Base-by-base conservation (phyloP, 495 filamentous ascomycete genomes). In the Wilcoxina mikolae region DNA sequence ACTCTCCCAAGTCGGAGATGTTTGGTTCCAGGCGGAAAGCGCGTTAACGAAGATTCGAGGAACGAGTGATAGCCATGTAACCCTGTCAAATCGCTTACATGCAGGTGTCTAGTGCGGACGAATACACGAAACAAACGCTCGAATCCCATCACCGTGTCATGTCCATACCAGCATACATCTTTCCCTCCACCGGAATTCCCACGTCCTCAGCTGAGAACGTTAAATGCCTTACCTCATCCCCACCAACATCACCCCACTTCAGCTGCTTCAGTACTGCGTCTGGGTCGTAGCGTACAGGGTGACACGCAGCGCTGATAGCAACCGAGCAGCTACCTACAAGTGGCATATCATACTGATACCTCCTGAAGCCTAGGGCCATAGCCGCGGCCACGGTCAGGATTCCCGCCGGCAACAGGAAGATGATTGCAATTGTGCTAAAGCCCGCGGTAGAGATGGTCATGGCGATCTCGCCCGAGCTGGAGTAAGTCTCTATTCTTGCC, bases 281-380 rank as follows among this genome's bases (percentile, higher is more conserved):
- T 46, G 15, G 3, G 12, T 39, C 35, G 15, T 39, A 12, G 12
- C 1, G 15, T 39, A 15, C n/a, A 17, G 43, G 43, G 38, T 59
- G 57, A 31, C 44, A 57, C 11, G 54, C 57, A 9, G 57, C 57
- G 10, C 44, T 51, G 28, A 59, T 59, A 18, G 54, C 53, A 18
- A 28, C 25, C 5, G 57, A 60, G n/a, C 43, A 59, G 24, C 45
- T 52, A 10, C 45, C 46, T 9, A 35, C 39, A 4, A 55, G 26
- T 10, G 53, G 44, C 12, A 42, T 59, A 20, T 18, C 39, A 1
- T 45, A 24, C 3, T 25, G 22, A 27, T 33, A 33, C 15, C 22
- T 50, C n/a, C 47, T 3, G 1, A 27, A 7, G 27, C 20, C 5
- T 18, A 58, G 17, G 7, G 24, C 15, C 18, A 35, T 17, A 2